Percentiles rank a stretch among this genome's conserved stretches.
Evolutionary conservation across 1,284 basidiomycete species (phyloP).

Genomic region (Fomitopsis schrenkii): DNA sequence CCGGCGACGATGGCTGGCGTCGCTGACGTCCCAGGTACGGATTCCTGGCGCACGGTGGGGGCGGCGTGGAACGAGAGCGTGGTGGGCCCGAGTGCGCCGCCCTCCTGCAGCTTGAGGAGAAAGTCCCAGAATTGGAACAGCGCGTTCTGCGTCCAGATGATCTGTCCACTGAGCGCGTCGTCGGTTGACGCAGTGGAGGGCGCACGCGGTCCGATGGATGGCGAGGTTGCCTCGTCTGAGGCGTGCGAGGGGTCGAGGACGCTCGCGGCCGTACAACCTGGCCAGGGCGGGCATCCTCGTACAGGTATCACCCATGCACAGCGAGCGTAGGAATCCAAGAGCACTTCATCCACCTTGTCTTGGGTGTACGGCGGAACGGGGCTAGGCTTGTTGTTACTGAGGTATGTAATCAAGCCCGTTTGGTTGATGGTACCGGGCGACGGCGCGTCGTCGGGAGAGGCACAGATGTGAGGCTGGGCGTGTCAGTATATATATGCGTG

Average conservation of each 20-base stretch:
- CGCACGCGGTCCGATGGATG: not conserved
- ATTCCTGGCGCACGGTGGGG: conserved; percentile 12
- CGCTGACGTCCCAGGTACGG: not conserved
- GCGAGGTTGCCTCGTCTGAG: not conserved
- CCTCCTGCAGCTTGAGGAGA: conserved; percentile 38
- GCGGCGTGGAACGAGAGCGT: conserved; percentile 50
- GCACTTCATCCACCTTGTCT: conserved; percentile 23
- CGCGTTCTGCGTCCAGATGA: conserved; percentile 48
- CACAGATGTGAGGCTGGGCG: conserved; percentile 16
- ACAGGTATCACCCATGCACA: conserved; percentile 63
- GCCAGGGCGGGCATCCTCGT: conserved; percentile 52
- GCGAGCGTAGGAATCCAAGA: conserved; percentile 34
- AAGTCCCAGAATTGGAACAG: conserved; percentile 51
- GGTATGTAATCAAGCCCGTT: not conserved
- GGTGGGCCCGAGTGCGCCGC: conserved; percentile 40
- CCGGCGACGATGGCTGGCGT: not conserved
- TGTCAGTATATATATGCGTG: not conserved
- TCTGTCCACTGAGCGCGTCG: conserved; percentile 10
- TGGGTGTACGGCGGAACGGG: conserved; percentile 41
- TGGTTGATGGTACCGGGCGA: not conserved
- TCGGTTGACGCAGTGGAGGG: not conserved
- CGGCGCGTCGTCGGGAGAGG: not conserved
- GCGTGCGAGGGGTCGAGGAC: conserved; percentile 23
- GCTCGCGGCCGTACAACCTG: conserved; percentile 39
- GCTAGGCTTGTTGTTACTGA: conserved; percentile 23